Evolutionary conservation across 2,329 filamentous ascomycete genomes (phyloP).

Genomic region (Corynespora cassiicola): DNA sequence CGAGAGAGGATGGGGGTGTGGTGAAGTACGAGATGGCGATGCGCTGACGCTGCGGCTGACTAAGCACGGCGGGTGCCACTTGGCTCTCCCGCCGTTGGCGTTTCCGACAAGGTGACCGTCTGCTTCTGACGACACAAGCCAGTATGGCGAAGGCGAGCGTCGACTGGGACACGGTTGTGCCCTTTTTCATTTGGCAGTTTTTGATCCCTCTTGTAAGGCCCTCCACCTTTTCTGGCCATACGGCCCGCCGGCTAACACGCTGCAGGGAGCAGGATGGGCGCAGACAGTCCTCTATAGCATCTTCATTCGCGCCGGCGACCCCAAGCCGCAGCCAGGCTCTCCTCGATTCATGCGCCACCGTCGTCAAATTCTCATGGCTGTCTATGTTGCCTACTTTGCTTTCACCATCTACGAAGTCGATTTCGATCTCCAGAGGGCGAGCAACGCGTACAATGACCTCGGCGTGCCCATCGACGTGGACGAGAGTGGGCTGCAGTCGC

Average conservation of each 20-base stretch:
- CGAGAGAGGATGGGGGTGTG: no score
- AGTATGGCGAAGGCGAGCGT: slow-evolving; percentile 30
- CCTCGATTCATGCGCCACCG: slow-evolving; percentile 75
- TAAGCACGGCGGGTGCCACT: no score
- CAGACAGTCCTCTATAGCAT: slow-evolving; percentile 87
- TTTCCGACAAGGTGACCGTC: no score
- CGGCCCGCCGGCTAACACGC: slow-evolving; percentile 18
- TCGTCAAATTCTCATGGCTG: slow-evolving; percentile 80
- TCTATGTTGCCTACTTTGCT: slow-evolving; percentile 82
- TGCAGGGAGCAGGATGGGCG: slow-evolving; percentile 48
- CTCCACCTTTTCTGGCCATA: neutral
- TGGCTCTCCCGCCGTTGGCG: no score
- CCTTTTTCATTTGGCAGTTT: slow-evolving; percentile 44
- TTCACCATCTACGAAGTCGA: slow-evolving; percentile 95
- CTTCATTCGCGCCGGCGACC: slow-evolving; percentile 87
- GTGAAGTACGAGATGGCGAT: no score
- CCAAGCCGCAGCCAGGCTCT: slow-evolving; percentile 73
- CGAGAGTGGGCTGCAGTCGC: slow-evolving; percentile 80
- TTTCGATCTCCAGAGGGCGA: slow-evolving; percentile 73
- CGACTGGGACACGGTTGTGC: slow-evolving; percentile 37
- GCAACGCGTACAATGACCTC: slow-evolving; percentile 82
- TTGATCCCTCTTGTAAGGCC: slow-evolving; percentile 36
- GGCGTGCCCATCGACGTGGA: slow-evolving; percentile 71
- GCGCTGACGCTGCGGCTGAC: no score
- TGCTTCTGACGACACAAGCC: no score